These are phyloP conservation scores for Ogataea populi-albae DNA, from an alignment of 805 yeast species.

Conservation along the genomic window DNA sequence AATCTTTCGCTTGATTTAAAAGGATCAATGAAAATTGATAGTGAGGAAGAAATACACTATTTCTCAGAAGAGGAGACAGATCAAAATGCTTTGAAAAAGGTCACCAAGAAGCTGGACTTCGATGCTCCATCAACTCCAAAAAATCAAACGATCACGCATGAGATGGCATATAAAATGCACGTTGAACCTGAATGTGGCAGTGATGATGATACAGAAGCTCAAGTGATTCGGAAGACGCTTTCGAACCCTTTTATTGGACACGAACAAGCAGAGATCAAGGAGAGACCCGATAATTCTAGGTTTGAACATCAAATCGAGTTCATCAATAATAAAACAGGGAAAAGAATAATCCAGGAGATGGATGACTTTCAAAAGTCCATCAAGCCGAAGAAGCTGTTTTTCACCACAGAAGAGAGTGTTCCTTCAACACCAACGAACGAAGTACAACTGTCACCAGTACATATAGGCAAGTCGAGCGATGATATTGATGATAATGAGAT, in stretches of 20 bases:
- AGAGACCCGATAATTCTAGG: constrained; percentile 14
- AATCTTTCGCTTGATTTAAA: constrained; percentile 19
- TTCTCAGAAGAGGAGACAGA: constrained; percentile 22
- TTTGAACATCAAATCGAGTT: constrained; percentile 40
- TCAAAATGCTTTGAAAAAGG: constrained; percentile 11
- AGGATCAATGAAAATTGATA: constrained; percentile 19
- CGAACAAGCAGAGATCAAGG: not conserved
- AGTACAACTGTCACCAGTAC: not conserved
- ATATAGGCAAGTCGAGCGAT: not conserved
- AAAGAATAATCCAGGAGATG: constrained; percentile 31
- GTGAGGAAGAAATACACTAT: constrained; percentile 22
- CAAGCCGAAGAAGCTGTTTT: constrained; percentile 39
- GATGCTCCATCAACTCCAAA: constrained; percentile 36
- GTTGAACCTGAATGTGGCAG: constrained; percentile 19
- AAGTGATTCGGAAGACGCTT: constrained; percentile 13
- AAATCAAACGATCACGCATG: constrained; percentile 34
- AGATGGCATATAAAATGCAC: constrained; percentile 29
- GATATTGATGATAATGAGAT: constrained; percentile 15
- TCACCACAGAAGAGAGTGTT: constrained; percentile 12
- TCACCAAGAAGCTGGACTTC: constrained; percentile 24
- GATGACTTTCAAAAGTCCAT: constrained; percentile 32
- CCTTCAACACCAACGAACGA: constrained; percentile 8
- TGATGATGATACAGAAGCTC: constrained; percentile 20
- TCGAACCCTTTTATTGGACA: constrained; percentile 32
- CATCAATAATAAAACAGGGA: constrained; percentile 42